phyloP scores from a whole-genome alignment of 2,329 filamentous ascomycete species.

The Ophiostoma sp. region DNA sequence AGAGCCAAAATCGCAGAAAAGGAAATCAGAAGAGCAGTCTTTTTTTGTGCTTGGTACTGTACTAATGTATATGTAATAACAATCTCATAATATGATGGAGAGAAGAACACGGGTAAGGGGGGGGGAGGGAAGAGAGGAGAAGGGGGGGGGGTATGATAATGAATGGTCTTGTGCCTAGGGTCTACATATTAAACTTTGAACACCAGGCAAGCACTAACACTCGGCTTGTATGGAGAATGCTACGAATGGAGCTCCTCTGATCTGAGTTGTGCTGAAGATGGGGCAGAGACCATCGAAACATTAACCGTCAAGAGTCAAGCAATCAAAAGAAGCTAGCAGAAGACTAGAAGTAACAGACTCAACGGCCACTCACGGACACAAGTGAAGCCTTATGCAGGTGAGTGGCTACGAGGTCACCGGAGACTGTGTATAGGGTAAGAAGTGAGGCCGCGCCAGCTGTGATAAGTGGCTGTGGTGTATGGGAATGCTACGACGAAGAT shows the following conservation, averaged over 20 bases:
- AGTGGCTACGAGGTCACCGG: background rate
- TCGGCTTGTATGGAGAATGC: background rate
- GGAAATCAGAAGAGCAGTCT: background rate
- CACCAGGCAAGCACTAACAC: background rate
- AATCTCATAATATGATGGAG: slow-evolving; percentile 1
- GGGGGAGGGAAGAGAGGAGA: background rate
- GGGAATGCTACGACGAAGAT: background rate
- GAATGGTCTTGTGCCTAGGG: background rate
- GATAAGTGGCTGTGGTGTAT: too few relatives aligned
- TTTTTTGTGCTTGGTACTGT: background rate
- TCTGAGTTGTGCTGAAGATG: background rate
- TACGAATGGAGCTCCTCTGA: background rate
- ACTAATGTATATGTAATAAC: background rate
- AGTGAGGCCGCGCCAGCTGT: too few relatives aligned
- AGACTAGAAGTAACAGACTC: background rate
- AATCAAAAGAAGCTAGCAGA: slow-evolving; percentile 1
- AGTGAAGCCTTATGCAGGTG: background rate
- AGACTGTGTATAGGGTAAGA: background rate
- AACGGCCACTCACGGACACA: background rate
- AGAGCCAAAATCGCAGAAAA: background rate
- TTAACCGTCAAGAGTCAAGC: slow-evolving; percentile 13
- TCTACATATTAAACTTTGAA: slow-evolving; percentile 2
- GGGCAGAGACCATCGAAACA: slow-evolving; percentile 1
- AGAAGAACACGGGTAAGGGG: background rate
- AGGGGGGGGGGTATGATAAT: background rate